Percentiles rank a stretch among this genome's conserved stretches.
These are phyloP conservation scores for Rhizopogon salebrosus DNA, from an alignment of 768 basidiomycete species.

Conservation along the genomic window DNA sequence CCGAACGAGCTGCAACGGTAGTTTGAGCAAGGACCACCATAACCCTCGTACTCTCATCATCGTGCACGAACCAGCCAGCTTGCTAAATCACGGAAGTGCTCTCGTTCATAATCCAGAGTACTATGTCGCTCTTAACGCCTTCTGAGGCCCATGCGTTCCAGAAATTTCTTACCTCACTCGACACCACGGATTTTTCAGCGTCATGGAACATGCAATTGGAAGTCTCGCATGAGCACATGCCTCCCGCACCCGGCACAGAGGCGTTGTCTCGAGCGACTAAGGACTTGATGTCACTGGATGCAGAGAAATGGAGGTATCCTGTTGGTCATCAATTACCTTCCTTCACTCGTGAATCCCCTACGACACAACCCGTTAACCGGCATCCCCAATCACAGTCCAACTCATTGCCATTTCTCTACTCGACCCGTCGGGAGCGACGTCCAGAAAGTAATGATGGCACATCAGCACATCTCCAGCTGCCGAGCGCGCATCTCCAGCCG, in stretches of 20 bases:
- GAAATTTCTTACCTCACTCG: conserved; percentile 57
- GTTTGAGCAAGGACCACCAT: conserved; percentile 11
- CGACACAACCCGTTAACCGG: conserved; percentile 8
- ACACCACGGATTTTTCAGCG: conserved; percentile 34
- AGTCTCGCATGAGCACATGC: conserved; percentile 39
- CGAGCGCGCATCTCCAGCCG: background rate
- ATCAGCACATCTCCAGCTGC: background rate
- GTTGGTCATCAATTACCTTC: conserved; percentile 12
- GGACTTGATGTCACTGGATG: conserved; percentile 74
- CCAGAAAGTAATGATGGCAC: conserved; percentile 2
- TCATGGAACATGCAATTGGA: conserved; percentile 44
- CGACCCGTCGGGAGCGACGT: conserved; percentile 15
- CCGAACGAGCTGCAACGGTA: conserved; percentile 8
- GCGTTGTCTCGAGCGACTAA: conserved; percentile 76
- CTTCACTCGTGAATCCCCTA: background rate
- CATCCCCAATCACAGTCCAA: conserved; percentile 15
- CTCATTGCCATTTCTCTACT: conserved; percentile 11
- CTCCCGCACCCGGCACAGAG: conserved; percentile 51
- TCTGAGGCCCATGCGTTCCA: conserved; percentile 65
- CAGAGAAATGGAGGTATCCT: conserved; percentile 32
- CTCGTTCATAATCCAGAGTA: background rate
- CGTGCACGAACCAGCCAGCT: background rate
- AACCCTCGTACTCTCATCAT: background rate
- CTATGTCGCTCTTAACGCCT: conserved; percentile 61
- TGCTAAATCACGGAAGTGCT: background rate